Evolutionary conservation across 2,329 filamentous ascomycete genomes (phyloP).

Genomic region (Leptosphaerulina australis): DNA sequence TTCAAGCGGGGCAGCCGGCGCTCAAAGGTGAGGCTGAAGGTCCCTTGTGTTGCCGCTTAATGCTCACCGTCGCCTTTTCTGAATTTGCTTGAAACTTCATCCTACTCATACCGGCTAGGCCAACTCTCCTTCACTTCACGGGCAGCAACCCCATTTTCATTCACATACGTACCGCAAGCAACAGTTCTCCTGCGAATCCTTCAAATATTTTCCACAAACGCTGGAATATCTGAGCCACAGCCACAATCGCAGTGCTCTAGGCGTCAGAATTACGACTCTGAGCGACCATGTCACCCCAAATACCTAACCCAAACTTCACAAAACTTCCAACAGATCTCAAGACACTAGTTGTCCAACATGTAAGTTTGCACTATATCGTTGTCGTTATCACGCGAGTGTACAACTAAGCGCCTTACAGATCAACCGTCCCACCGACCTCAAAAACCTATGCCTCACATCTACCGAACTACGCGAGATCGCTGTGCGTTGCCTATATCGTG

Average conservation of each 20-base stretch:
- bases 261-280: neutral
- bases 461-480: constrained; percentile 56
- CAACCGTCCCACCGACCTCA: constrained; percentile 55
- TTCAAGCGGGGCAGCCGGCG: constrained; percentile 7
- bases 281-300: constrained; percentile 32
- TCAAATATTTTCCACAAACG: neutral
- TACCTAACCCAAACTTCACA: constrained; percentile 30
- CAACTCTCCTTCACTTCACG: neutral
- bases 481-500: constrained; percentile 54
- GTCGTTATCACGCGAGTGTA: neutral
- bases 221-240: constrained; percentile 2
- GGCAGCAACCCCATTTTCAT: neutral
- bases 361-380: constrained; percentile 26
- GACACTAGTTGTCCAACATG: constrained; percentile 48
- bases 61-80: neutral
- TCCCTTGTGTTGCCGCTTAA: neutral
- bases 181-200: neutral
- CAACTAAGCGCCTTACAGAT: constrained; percentile 38
- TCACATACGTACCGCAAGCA: neutral
- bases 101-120: neutral
- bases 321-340: constrained; percentile 49
- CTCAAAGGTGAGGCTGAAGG: constrained; percentile 10
- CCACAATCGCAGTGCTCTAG: constrained; percentile 1
- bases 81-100: neutral
- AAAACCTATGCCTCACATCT: constrained; percentile 55